These are phyloP conservation scores for Aspergillus hortae DNA, from an alignment of 2,329 filamentous ascomycete species.

Conservation along the genomic window DNA sequence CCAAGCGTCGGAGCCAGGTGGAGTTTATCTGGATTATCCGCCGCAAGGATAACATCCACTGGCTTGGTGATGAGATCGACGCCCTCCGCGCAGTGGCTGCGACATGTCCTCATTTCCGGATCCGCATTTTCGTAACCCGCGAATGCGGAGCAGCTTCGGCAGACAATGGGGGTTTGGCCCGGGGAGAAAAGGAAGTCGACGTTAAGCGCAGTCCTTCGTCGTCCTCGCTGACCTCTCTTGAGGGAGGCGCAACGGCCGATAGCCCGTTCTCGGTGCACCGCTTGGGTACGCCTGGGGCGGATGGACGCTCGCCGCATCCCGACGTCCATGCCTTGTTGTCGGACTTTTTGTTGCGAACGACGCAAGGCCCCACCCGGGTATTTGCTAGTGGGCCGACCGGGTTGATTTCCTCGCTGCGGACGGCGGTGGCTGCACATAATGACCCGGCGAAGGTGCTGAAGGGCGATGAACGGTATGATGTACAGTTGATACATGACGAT, in stretches of 20 bases:
- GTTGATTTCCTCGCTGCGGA: constrained; percentile 58
- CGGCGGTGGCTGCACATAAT: constrained; percentile 54
- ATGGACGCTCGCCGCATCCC: constrained; percentile 13
- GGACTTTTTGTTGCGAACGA: constrained; percentile 45
- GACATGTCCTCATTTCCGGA: constrained; percentile 39
- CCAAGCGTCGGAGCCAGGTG: constrained; percentile 41
- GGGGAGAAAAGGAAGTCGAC: background rate
- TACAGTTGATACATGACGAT: constrained; percentile 59
- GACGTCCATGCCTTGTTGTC: constrained; percentile 46
- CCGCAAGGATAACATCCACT: constrained; percentile 52
- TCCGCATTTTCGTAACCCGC: constrained; percentile 60
- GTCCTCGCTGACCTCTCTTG: background rate
- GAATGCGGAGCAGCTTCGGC: constrained; percentile 29
- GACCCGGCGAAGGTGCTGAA: constrained; percentile 54
- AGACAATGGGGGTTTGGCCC: background rate
- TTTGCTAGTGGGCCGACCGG: constrained; percentile 59
- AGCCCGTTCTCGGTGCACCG: constrained; percentile 9
- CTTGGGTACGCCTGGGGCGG: constrained; percentile 4
- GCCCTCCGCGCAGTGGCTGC: constrained; percentile 42
- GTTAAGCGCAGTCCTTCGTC: background rate
- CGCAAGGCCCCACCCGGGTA: constrained; percentile 50
- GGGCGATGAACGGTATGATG: constrained; percentile 55
- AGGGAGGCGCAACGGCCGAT: background rate
- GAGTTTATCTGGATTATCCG: constrained; percentile 66
- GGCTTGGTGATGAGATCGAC: constrained; percentile 57